phyloP scores from a whole-genome alignment of 495 filamentous ascomycete genomes.

The Aspergillus carlsbadensis region DNA sequence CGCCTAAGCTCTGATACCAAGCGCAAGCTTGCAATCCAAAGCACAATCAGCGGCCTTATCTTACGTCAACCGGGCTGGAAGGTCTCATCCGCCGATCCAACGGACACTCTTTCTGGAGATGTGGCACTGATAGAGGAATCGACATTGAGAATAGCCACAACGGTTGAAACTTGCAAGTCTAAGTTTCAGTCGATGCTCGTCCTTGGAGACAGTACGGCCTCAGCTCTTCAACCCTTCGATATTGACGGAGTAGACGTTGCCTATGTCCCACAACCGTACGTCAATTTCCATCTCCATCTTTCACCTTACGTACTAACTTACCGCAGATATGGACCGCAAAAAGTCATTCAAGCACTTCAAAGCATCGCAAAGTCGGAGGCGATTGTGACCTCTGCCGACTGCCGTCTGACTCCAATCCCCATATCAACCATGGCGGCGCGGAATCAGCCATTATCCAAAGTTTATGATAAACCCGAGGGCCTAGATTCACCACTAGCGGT shows the following conservation, averaged over 20 bases:
- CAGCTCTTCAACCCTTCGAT: slow-evolving; percentile 5
- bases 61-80: slow-evolving; percentile 29
- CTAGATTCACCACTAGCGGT: slow-evolving; percentile 18
- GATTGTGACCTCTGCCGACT: not conserved
- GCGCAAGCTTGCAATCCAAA: slow-evolving; percentile 34
- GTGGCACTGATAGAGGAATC: slow-evolving; percentile 34
- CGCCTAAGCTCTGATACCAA: slow-evolving; percentile 29
- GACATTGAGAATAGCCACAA: slow-evolving; percentile 13
- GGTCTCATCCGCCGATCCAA: slow-evolving; percentile 29
- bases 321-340: slow-evolving; percentile 32
- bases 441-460: slow-evolving; percentile 10
- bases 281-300: not conserved
- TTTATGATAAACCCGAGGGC: slow-evolving; percentile 16
- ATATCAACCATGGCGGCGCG: slow-evolving; percentile 9
- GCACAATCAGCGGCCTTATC: slow-evolving; percentile 32
- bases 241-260: slow-evolving; percentile 19
- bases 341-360: slow-evolving; percentile 28
- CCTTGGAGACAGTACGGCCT: slow-evolving; percentile 22
- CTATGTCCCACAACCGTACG: slow-evolving; percentile 36
- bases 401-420: slow-evolving; percentile 7
- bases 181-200: slow-evolving; percentile 30
- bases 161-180: slow-evolving; percentile 10
- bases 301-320: slow-evolving; percentile 13
- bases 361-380: slow-evolving; percentile 14
- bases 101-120: slow-evolving; percentile 27